These are phyloP conservation scores for Parmelia sp. DNA, from an alignment of 495 filamentous ascomycete species.

Conservation along the genomic window DNA sequence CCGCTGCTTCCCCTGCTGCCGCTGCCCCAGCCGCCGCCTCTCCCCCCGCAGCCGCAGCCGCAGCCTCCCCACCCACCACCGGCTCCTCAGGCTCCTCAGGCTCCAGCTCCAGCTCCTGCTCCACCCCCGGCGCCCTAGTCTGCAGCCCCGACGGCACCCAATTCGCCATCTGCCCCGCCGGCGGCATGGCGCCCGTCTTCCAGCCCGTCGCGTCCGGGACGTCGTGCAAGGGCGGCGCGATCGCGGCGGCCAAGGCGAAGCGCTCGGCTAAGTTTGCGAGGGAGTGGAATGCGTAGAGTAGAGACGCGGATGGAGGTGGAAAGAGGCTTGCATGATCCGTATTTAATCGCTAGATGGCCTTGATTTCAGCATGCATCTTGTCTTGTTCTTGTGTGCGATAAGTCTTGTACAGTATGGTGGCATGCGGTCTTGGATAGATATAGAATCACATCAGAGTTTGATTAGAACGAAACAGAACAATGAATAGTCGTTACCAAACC, in stretches of 20 bases:
- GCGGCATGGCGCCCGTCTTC: not conserved
- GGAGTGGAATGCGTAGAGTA: not conserved
- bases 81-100: not conserved
- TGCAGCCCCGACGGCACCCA: not conserved
- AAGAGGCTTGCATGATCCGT: not conserved
- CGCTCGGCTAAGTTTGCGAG: not conserved
- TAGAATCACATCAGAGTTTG: too few relatives aligned
- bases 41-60: not conserved
- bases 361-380: too few relatives aligned
- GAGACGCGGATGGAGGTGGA: not conserved
- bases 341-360: not conserved
- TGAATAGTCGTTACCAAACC: too few relatives aligned
- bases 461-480: too few relatives aligned
- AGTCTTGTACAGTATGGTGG: too few relatives aligned
- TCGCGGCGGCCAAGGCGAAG: not conserved
- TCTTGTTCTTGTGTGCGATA: too few relatives aligned
- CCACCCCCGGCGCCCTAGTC: not conserved
- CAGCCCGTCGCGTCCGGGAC: not conserved
- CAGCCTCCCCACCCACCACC: not conserved
- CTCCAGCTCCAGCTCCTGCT: not conserved
- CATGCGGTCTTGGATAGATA: too few relatives aligned
- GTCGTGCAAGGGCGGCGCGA: not conserved
- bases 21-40: not conserved
- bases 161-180: not conserved
- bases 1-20: too few relatives aligned